Base-by-base conservation (phyloP, 2,329 filamentous ascomycete genomes). In the Chrysosporium queenslandicum region DNA sequence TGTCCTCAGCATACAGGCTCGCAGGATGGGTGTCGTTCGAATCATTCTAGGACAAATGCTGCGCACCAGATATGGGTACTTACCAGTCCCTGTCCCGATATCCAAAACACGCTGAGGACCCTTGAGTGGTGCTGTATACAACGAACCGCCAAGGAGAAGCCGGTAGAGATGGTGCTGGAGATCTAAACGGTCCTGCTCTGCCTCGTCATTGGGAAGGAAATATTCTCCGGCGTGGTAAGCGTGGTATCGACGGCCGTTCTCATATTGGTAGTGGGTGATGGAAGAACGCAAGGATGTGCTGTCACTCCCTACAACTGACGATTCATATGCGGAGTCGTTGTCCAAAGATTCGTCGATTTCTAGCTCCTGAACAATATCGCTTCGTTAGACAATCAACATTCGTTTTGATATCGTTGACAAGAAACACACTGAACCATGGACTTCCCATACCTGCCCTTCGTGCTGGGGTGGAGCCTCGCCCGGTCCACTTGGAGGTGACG, bases 61-160 rank as follows among this genome's bases (percentile, higher is more conserved):
- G 42, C 21, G 3, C 29, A 9, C 23, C n/a, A n/a, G n/a, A n/a
- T n/a, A n/a, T n/a, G n/a, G 16, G 36, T 43, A 50, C 39, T 11
- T 43, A 55, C 56, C 80, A 0, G 78, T 80, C 14, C 81, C 81
- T 5, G 77, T 81, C 45, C 79, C 78, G 8, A 82, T 67, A 58
- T 82, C 78, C 8, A 82, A 68, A 12, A 81, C 74, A 21, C 69
- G 69, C 53, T 72, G 62, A 2, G 71, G 69, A n/a, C 69, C 60
- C 11, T 65, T 59, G 2, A 78, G 60, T 12, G 76, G 75, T 6
- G 74, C 70, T 42, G 72, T 66, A 62, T 71, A 74, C 34, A 79
- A 62, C 36, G 63, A 64, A 32, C 70, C 71, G 36, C 70, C 64
- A 36, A 75, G 69, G 29, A 74, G 58, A 39, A 76, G 53, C 45